Conservation (phyloP, 192 early-diverging fungal genomes). For the Podila epicladia region DNA sequence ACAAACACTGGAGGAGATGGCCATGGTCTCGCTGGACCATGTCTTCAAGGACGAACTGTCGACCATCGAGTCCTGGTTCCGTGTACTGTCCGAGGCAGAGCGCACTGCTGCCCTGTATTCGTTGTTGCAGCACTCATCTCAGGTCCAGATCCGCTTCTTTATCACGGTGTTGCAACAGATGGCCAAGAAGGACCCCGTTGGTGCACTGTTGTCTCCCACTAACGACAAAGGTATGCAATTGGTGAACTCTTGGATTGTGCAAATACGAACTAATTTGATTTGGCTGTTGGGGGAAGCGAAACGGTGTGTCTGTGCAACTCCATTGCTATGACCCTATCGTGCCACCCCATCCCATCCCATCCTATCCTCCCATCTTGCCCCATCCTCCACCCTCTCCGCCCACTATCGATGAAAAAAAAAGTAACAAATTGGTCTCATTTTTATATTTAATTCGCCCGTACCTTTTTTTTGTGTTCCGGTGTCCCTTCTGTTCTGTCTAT, state of each 20-base stretch:
- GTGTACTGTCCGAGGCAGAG: slow-evolving; percentile 88
- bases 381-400: no score
- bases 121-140: slow-evolving; percentile 89
- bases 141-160: slow-evolving; percentile 94
- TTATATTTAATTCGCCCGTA: no score
- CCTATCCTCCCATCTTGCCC: not conserved
- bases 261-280: no score
- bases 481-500: no score
- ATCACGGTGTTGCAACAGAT: slow-evolving; percentile 94
- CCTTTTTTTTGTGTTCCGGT: no score
- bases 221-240: slow-evolving; percentile 58
- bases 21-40: slow-evolving; percentile 79
- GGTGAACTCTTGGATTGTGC: not conserved
- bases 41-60: slow-evolving; percentile 91
- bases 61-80: slow-evolving; percentile 96
- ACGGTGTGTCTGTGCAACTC: not conserved
- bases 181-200: slow-evolving; percentile 85
- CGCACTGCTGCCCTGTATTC: slow-evolving; percentile 92
- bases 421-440: not conserved
- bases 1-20: slow-evolving; percentile 92
- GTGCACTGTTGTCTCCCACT: slow-evolving; percentile 62
- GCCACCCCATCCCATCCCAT: not conserved
- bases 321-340: no score
- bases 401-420: not conserved
- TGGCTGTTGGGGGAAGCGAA: no score